Percentiles rank a stretch among this genome's conserved stretches.
These are phyloP conservation scores for Lactifluus rugatus DNA, from an alignment of 768 basidiomycete genomes.

Conservation along the genomic window DNA sequence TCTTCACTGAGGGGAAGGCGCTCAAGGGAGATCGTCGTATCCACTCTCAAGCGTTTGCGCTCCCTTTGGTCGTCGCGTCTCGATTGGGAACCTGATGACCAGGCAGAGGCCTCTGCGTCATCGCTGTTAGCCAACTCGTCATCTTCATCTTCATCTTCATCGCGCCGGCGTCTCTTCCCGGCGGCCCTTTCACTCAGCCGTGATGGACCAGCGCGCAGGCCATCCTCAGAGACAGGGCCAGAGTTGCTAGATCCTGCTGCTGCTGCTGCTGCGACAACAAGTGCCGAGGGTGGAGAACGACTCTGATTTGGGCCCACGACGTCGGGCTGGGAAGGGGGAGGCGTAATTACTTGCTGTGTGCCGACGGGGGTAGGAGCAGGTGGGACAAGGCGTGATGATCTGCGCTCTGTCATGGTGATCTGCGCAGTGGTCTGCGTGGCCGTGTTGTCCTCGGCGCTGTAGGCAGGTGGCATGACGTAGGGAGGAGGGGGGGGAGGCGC, in stretches of 20 bases:
- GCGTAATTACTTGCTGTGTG: neutral
- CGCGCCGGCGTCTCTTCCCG: slow-evolving; percentile 10
- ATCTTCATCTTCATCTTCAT: neutral
- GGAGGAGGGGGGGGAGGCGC: neutral
- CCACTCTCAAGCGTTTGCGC: neutral
- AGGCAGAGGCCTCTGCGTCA: neutral
- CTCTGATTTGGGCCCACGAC: neutral
- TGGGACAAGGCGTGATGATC: neutral
- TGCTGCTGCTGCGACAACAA: neutral
- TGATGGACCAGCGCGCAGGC: neutral
- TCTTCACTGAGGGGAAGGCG: neutral
- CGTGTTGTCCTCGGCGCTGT: neutral
- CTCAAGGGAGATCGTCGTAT: neutral
- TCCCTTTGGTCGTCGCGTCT: neutral
- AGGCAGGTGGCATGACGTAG: neutral
- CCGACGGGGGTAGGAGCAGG: neutral
- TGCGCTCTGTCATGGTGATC: neutral
- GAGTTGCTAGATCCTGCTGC: neutral
- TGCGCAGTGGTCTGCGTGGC: neutral
- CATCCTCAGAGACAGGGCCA: neutral
- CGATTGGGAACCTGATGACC: neutral
- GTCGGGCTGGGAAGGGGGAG: neutral
- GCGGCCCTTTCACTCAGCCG: neutral
- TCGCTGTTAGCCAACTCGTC: too few species aligned
- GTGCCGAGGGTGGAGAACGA: neutral